phyloP scores from a whole-genome alignment of 495 filamentous ascomycete genomes.

The Talaromyces liani region DNA sequence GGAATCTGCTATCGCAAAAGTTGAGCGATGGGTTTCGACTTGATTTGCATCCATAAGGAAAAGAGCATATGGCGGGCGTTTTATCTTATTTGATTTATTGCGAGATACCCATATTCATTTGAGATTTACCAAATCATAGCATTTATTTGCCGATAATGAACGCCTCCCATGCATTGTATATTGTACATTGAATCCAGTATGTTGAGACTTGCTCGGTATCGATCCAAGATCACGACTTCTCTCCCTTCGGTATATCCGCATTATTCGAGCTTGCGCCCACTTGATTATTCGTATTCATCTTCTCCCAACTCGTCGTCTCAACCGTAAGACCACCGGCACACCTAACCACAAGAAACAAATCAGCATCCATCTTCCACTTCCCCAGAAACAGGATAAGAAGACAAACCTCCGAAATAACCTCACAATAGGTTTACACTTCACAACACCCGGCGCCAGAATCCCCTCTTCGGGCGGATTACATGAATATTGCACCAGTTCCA shows the following conservation, averaged over 20 bases:
- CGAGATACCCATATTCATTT: constrained; percentile 5
- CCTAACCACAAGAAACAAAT: constrained; percentile 35
- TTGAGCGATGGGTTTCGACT: constrained; percentile 19
- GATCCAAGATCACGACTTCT: neutral
- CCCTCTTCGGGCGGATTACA: constrained; percentile 55
- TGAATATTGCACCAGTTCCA: constrained; percentile 76
- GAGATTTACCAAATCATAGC: neutral
- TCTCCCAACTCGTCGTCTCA: constrained; percentile 52
- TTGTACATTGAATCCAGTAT: neutral
- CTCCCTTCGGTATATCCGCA: neutral
- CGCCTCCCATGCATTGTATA: constrained; percentile 8
- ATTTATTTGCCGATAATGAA: neutral
- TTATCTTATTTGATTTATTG: neutral
- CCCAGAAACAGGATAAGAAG: neutral
- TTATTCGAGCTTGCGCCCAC: neutral
- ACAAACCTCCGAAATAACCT: constrained; percentile 73
- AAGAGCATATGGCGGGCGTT: constrained; percentile 1
- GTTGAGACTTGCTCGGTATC: neutral
- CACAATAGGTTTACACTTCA: constrained; percentile 67
- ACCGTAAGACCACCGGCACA: constrained; percentile 70
- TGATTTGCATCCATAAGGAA: neutral
- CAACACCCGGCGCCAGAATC: constrained; percentile 45
- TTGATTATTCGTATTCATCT: neutral
- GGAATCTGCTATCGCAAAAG: constrained; percentile 17
- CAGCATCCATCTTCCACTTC: neutral